Conservation (phyloP, 1,284 basidiomycete genomes). For the Apiotrichum sp. region DNA sequence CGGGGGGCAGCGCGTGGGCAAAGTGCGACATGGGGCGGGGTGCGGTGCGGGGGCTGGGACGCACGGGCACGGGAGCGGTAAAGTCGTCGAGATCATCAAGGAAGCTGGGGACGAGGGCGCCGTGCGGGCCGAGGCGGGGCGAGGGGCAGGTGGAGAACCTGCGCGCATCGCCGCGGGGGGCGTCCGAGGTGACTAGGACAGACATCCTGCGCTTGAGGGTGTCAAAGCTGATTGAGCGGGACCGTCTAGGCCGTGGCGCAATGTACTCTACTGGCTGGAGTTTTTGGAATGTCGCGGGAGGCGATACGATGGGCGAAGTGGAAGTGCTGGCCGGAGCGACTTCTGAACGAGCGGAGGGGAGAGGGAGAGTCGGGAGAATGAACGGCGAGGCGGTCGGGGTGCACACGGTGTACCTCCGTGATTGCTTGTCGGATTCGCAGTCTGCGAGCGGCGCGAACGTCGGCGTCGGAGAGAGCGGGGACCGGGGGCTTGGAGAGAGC, state of each 20-base stretch:
- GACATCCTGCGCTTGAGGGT: conserved; percentile 1
- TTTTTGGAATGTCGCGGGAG: background rate
- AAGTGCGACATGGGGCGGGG: conserved; percentile 2
- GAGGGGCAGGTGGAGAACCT: background rate
- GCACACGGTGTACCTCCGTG: too few species aligned
- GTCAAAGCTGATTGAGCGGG: background rate
- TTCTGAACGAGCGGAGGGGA: background rate
- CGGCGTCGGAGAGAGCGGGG: background rate
- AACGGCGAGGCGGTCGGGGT: too few species aligned
- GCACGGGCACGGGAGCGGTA: too few species aligned
- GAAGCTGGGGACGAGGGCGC: background rate
- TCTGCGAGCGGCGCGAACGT: background rate
- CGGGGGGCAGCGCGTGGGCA: conserved; percentile 8
- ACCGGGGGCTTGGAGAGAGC: background rate
- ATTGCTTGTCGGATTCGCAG: too few species aligned
- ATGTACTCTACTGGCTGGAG: conserved; percentile 1
- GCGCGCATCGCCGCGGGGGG: background rate
- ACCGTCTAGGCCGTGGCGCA: background rate
- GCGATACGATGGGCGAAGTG: background rate
- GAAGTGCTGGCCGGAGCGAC: background rate
- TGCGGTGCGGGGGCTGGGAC: background rate
- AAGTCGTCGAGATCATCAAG: too few species aligned
- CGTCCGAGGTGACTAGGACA: background rate
- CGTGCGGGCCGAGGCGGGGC: background rate
- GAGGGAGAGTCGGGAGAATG: background rate